These are phyloP conservation scores for Wickerhamomyces xylosicus DNA, from an alignment of 805 yeast species.

Conservation along the genomic window DNA sequence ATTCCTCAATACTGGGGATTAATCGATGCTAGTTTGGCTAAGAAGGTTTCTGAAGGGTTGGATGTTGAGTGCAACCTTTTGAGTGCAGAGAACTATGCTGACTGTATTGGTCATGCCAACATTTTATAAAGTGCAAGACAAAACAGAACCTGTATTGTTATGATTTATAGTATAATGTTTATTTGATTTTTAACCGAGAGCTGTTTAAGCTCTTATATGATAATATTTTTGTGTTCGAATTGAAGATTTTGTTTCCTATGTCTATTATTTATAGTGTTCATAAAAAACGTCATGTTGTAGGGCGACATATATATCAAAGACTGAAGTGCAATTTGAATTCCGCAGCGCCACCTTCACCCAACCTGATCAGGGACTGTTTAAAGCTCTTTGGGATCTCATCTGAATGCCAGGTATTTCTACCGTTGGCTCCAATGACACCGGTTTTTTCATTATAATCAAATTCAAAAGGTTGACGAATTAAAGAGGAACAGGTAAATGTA, in stretches of 20 bases:
- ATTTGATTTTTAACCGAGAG: no score
- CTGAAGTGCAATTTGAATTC: constrained; percentile 22
- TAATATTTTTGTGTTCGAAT: no score
- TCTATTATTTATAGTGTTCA: no score
- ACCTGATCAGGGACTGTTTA: constrained; percentile 34
- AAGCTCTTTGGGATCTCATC: constrained; percentile 20
- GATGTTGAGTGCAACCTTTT: constrained; percentile 26
- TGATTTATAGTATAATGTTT: no score
- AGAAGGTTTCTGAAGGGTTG: constrained; percentile 29
- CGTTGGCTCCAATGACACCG: constrained; percentile 7
- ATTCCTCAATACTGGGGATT: constrained; percentile 33
- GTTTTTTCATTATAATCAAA: constrained; percentile 8
- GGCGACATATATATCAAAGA: no score
- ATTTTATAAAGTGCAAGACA: no score
- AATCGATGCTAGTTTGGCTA: constrained; percentile 30
- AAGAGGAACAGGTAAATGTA: constrained; percentile 34
- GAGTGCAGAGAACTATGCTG: constrained; percentile 24
- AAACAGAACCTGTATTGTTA: no score
- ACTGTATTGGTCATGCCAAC: constrained; percentile 17
- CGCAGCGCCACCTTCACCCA: constrained; percentile 30
- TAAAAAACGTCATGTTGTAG: no score
- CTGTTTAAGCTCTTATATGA: no score
- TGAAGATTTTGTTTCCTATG: no score
- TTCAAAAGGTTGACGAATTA: constrained; percentile 34
- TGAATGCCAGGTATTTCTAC: constrained; percentile 9